Evolutionary conservation across 257 asterid species (phyloP).

Genomic region (Nicotiana obtusifolia): DNA sequence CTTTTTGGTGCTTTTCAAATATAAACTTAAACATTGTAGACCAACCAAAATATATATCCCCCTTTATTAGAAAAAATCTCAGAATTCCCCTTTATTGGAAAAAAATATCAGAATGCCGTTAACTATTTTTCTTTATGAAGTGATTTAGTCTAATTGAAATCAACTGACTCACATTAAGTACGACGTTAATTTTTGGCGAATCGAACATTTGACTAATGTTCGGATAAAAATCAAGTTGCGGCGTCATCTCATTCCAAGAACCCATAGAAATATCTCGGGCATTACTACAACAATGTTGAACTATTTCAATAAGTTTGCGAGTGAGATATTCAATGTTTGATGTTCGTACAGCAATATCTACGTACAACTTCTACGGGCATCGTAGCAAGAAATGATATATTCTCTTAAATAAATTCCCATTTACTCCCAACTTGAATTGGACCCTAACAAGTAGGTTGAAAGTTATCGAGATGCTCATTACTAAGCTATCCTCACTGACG

Average conservation of each 20-base stretch:
- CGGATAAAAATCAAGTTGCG: too few species aligned
- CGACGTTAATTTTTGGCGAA: neutral
- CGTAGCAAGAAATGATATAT: too few species aligned
- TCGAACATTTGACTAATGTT: neutral
- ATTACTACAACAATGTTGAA: too few species aligned
- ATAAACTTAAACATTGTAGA: neutral
- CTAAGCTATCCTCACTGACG: too few species aligned
- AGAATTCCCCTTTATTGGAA: neutral
- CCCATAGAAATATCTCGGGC: too few species aligned
- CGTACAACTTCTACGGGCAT: too few species aligned
- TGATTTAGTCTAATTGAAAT: neutral
- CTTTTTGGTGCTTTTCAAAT: neutral
- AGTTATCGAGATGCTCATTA: too few species aligned
- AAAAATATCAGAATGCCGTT: neutral
- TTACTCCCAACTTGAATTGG: neutral
- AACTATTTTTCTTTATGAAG: neutral
- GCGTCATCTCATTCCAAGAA: too few species aligned
- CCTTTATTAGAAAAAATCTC: neutral
- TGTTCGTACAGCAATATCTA: too few species aligned
- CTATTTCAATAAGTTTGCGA: too few species aligned
- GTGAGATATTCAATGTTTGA: too few species aligned
- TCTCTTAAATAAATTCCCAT: neutral
- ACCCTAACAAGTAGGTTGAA: neutral
- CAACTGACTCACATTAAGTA: neutral
- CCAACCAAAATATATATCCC: neutral